These are phyloP conservation scores for Cicer pinnatifidum DNA, from an alignment of 306 rosid species.

Conservation along the genomic window DNA sequence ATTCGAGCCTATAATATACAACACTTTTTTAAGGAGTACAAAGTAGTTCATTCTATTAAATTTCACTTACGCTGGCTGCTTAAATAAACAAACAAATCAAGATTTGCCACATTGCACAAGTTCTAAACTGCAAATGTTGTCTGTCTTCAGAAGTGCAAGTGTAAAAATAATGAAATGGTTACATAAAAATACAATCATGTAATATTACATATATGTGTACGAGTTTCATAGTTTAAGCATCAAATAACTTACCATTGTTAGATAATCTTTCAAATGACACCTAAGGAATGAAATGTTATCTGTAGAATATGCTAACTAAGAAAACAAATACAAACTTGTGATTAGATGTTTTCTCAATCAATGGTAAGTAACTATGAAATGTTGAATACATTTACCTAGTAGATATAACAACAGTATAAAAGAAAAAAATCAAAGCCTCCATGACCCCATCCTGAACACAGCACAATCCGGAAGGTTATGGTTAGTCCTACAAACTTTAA, in stretches of 20 bases:
- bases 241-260: conserved; percentile 21
- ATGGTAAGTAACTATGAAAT: conserved; percentile 4
- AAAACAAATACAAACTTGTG: conserved; percentile 27
- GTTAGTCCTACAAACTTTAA: conserved; percentile 24
- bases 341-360: conserved; percentile 32
- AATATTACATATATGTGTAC: no score
- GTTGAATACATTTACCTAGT: conserved; percentile 31
- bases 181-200: no score
- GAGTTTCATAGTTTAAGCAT: neutral
- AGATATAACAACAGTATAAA: conserved; percentile 17
- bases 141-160: neutral
- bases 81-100: no score
- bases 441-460: conserved; percentile 8
- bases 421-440: conserved; percentile 3
- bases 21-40: no score
- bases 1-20: no score
- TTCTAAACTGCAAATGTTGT: neutral
- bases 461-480: conserved; percentile 15
- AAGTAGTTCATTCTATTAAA: no score
- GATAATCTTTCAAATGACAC: conserved; percentile 1
- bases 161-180: neutral
- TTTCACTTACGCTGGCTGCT: no score
- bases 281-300: conserved; percentile 5
- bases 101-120: no score
- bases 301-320: conserved; percentile 9